Percentiles rank a stretch among this genome's conserved stretches.
These are phyloP conservation scores for Helianthus annuus DNA, from an alignment of 129 eudicot genomes.

Conservation along the genomic window HanXRQr2.0-SUNRISE NC_035438.2:56992605-56993104, in stretches of 20 bases:
- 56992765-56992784: slow-evolving; percentile 71
- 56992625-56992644: slow-evolving; percentile 10
- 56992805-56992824: slow-evolving; percentile 72
- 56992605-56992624: background rate
- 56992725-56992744: slow-evolving; percentile 89
- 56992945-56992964: slow-evolving; percentile 33
- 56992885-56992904: slow-evolving; percentile 22
- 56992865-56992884: slow-evolving; percentile 38
- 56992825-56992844: slow-evolving; percentile 88
- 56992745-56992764: slow-evolving; percentile 71
- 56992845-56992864: slow-evolving; percentile 93
- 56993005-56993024: slow-evolving; percentile 18
- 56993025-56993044: slow-evolving; percentile 6
- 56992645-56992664: slow-evolving; percentile 41
- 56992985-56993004: slow-evolving; percentile 12
- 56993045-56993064: slow-evolving; percentile 5
- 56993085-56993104: slow-evolving; percentile 25
- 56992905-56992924: slow-evolving; percentile 29
- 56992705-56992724: slow-evolving; percentile 80
- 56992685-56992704: slow-evolving; percentile 90
- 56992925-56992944: slow-evolving; percentile 32
- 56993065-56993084: slow-evolving; percentile 36
- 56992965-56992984: slow-evolving; percentile 25
- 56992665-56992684: slow-evolving; percentile 63
- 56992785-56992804: slow-evolving; percentile 94